Percentiles rank a stretch among this genome's conserved stretches.
Evolutionary conservation across 306 rosid species (phyloP).

Genomic region (Calophaca sinica): DNA sequence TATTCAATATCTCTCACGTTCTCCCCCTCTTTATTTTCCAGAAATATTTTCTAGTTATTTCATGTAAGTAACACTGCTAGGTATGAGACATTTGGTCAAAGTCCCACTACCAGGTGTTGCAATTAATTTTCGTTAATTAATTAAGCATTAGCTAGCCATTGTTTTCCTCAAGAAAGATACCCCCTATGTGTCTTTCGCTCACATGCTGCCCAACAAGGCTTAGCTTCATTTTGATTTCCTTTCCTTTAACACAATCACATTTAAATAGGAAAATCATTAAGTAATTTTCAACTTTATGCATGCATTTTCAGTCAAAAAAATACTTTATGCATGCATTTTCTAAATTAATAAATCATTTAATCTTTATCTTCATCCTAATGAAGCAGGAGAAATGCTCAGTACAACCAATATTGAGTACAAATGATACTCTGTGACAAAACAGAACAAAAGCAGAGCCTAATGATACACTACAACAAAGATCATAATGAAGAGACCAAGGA

Average conservation of each 20-base stretch:
- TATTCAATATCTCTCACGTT: not conserved
- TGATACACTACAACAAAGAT: too few species aligned
- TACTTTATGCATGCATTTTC: too few species aligned
- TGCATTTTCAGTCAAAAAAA: not conserved
- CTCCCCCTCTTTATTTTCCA: not conserved
- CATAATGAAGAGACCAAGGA: too few species aligned
- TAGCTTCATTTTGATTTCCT: conserved; percentile 43
- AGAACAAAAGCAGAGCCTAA: too few species aligned
- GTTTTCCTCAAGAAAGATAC: conserved; percentile 59
- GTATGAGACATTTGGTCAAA: conserved; percentile 57
- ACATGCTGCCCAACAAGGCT: conserved; percentile 66
- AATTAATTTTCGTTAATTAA: conserved; percentile 39
- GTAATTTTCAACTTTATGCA: not conserved
- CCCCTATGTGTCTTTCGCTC: conserved; percentile 49
- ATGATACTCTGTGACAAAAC: too few species aligned
- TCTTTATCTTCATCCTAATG: not conserved
- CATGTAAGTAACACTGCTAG: conserved; percentile 29
- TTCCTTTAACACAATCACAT: conserved; percentile 32
- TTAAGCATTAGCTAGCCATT: conserved; percentile 54
- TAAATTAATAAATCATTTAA: not conserved
- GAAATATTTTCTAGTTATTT: conserved; percentile 25
- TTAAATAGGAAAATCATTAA: not conserved
- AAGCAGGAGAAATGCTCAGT: too few species aligned
- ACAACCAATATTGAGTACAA: too few species aligned
- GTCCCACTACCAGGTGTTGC: conserved; percentile 49